Evolutionary conservation across 106 monocot genomes (phyloP).

Genomic region (Apostasia ramifera): DNA sequence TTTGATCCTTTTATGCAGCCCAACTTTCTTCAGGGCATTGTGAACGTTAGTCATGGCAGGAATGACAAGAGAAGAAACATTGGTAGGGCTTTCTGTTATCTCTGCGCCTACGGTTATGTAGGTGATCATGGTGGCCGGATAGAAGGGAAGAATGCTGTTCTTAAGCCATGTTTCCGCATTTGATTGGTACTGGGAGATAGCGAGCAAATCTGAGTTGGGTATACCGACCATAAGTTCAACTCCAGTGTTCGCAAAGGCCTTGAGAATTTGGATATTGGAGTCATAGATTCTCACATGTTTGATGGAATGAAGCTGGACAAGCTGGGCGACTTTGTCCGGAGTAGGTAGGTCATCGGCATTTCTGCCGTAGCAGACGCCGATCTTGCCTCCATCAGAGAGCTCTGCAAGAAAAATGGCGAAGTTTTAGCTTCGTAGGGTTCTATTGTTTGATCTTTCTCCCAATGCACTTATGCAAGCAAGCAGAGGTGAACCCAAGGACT

Average conservation of each 20-base stretch:
- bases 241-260: slow-evolving; percentile 88
- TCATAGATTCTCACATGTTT: slow-evolving; percentile 89
- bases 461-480: background rate
- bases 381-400: slow-evolving; percentile 39
- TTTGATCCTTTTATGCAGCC: slow-evolving; percentile 75
- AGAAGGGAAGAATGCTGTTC: slow-evolving; percentile 83
- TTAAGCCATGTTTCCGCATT: slow-evolving; percentile 93
- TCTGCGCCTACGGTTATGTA: slow-evolving; percentile 86
- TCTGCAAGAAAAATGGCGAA: slow-evolving; percentile 26
- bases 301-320: slow-evolving; percentile 64
- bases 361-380: slow-evolving; percentile 90
- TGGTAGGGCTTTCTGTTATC: slow-evolving; percentile 64
- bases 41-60: slow-evolving; percentile 87
- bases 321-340: slow-evolving; percentile 82
- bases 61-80: slow-evolving; percentile 67
- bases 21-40: slow-evolving; percentile 63
- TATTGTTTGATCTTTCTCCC: background rate
- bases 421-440: background rate
- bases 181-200: slow-evolving; percentile 85
- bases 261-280: slow-evolving; percentile 85
- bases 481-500: background rate
- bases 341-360: slow-evolving; percentile 96
- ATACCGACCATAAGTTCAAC: slow-evolving; percentile 84
- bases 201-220: slow-evolving; percentile 84
- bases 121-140: slow-evolving; percentile 82